phyloP scores from a whole-genome alignment of 768 basidiomycete genomes.

The Phanerodontia chrysosporium region DNA sequence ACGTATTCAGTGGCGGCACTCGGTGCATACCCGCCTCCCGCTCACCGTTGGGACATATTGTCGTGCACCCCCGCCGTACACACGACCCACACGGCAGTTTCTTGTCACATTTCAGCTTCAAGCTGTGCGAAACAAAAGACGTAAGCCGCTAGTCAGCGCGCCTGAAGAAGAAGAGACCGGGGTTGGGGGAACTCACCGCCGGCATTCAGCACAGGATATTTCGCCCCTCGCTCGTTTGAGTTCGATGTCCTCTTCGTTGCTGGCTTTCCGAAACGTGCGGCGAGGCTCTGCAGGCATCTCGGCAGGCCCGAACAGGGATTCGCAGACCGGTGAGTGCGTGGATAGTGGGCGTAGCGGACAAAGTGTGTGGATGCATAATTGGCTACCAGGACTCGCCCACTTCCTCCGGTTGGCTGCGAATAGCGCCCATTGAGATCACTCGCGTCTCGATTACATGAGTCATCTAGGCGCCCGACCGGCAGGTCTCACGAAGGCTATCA shows the following conservation, averaged over 20 bases:
- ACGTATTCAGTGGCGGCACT: neutral
- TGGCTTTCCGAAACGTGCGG: slow-evolving; percentile 19
- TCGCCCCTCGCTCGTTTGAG: slow-evolving; percentile 70
- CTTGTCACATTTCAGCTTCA: slow-evolving; percentile 85
- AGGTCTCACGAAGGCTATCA: too few species aligned
- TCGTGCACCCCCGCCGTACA: slow-evolving; percentile 55
- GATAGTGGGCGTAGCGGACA: neutral
- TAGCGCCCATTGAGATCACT: too few species aligned
- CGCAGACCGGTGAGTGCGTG: neutral
- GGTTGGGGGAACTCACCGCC: slow-evolving; percentile 44
- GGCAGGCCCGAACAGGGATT: neutral
- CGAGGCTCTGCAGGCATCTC: slow-evolving; percentile 25
- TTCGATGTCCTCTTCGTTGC: slow-evolving; percentile 49
- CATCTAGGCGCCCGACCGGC: too few species aligned
- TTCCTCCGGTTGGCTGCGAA: neutral
- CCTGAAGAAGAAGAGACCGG: slow-evolving; percentile 35
- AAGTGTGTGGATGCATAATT: neutral
- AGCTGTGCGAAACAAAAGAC: slow-evolving; percentile 29
- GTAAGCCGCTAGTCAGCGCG: neutral
- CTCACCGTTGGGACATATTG: slow-evolving; percentile 67
- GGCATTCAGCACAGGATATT: slow-evolving; percentile 78
- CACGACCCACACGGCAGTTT: slow-evolving; percentile 77
- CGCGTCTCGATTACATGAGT: too few species aligned
- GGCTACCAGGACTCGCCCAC: too few species aligned
- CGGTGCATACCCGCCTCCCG: neutral